A percentile compares a stretch with the other conserved stretches of the same genome.
Conservation (phyloP, 1,284 basidiomycete genomes). For the Cutaneotrichosporon cutaneum region DNA sequence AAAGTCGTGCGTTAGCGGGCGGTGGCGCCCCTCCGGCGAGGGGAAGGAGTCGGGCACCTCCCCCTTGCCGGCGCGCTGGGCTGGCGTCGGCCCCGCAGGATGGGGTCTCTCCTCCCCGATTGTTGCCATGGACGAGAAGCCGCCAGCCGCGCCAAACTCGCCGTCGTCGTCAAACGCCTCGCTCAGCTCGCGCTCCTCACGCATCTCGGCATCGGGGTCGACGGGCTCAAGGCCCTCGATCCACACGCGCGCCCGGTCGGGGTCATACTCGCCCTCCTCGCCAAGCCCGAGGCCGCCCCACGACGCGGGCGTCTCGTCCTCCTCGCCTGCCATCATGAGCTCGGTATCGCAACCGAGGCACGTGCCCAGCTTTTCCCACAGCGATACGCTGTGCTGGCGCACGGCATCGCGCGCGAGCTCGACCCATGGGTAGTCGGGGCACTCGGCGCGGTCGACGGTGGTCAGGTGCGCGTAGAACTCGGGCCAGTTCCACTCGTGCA, state of each 20-base stretch:
- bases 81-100: slow-evolving; percentile 2
- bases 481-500: slow-evolving; percentile 47
- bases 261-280: slow-evolving; percentile 42
- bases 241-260: slow-evolving; percentile 38
- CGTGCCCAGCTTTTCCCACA: slow-evolving; percentile 51
- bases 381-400: slow-evolving; percentile 36
- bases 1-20: slow-evolving; percentile 9
- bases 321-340: slow-evolving; percentile 48
- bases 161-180: slow-evolving; percentile 37
- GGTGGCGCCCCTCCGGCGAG: neutral
- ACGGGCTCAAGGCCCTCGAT: slow-evolving; percentile 44
- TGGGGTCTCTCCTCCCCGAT: slow-evolving; percentile 31
- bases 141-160: slow-evolving; percentile 4
- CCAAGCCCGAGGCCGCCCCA: slow-evolving; percentile 47
- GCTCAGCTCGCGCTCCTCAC: slow-evolving; percentile 26
- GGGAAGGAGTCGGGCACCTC: slow-evolving; percentile 1
- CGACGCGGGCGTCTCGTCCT: slow-evolving; percentile 40
- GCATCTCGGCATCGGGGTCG: slow-evolving; percentile 29
- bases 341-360: slow-evolving; percentile 51
- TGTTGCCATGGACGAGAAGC: slow-evolving; percentile 23
- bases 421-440: slow-evolving; percentile 50
- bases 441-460: slow-evolving; percentile 33
- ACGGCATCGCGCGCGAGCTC: slow-evolving; percentile 43
- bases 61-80: neutral
- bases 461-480: slow-evolving; percentile 48